Evolutionary conservation across 2,329 filamentous ascomycete genomes (phyloP), one percentile per base, ranked within the genome.

Genomic region (Zymoseptoria ardabiliae): DNA sequence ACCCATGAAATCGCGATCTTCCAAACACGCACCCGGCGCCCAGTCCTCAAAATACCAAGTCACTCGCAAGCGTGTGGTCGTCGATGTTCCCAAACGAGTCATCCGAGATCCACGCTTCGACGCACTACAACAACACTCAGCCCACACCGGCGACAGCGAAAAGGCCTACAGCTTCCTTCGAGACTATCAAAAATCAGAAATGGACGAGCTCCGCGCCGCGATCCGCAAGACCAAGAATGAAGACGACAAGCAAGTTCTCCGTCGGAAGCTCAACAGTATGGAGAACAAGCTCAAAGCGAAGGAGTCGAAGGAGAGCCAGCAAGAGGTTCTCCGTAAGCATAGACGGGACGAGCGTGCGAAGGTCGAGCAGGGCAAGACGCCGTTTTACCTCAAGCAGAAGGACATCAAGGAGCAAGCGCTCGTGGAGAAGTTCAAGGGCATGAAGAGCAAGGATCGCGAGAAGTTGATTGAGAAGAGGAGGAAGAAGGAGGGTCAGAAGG

Each of bases 101-200:
- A 67, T 80, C 20, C 87, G 93, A 57, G 94, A 99, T 74, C 94
- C 94, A 19, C 88, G 94, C 55, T 99, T 99, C 77, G 90, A 94
- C 63, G 82, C 86, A 0, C 72, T 86, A 11, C 74, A 80, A 48
- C 80, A 84, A 59, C 75, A 73, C 17, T 73, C 79, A 17, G 68
- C 71, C 21, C 58, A 65, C 48, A 59, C 66, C 9, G 66, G 65
- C 45, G 83, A 82, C 64, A 75, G 86, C 35, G 82, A 82, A 61
- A 86, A 85, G 66, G 89, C 91, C 35, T 99, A 99, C 76, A 81
- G 85, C 2, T 99, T 99, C 77, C 78, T 99, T 55, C 85, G 92
- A 67, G 87, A 90, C 62, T 97, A 97, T 77, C 85, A 90, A 61
- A 85, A 86, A 21, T 81, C 82, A n/a, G 94, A 99, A 75, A 88